Percentiles rank a stretch among this genome's conserved stretches.
Conservation (phyloP, 192 early-diverging fungal genomes). For the Coemansia guatemalensis region DNA sequence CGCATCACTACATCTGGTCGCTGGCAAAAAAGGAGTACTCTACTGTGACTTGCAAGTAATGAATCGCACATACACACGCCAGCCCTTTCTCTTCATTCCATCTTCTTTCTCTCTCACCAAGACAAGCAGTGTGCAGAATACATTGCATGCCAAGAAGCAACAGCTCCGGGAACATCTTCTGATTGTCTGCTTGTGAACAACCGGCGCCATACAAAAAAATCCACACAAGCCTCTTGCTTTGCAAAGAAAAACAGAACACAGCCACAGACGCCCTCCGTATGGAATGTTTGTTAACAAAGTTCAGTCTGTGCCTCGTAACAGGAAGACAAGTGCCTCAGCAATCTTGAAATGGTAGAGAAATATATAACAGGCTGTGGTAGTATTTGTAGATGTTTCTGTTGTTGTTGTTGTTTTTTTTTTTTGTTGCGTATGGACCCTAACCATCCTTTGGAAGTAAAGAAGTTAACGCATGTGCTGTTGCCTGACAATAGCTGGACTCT, state of each 20-base stretch:
- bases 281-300: neutral
- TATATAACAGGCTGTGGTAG: neutral
- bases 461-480: neutral
- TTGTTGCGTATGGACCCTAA: neutral
- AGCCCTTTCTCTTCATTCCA: neutral
- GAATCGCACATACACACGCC: neutral
- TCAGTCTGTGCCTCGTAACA: neutral
- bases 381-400: neutral
- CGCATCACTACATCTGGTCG: neutral
- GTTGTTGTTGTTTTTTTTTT: neutral
- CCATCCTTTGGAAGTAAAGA: neutral
- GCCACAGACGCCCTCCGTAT: neutral
- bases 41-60: neutral
- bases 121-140: neutral
- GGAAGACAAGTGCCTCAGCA: neutral
- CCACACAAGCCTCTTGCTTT: neutral
- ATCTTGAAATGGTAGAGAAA: neutral
- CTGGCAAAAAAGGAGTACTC: constrained; percentile 1
- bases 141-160: neutral
- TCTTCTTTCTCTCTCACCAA: constrained; percentile 2
- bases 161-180: neutral
- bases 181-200: constrained; percentile 18
- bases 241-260: neutral
- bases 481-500: neutral
- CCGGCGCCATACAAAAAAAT: neutral